A percentile compares a stretch with the other conserved stretches of the same genome.
These are phyloP conservation scores for Neurospora sp. DNA, from an alignment of 495 filamentous ascomycete species.

Conservation along the genomic window DNA sequence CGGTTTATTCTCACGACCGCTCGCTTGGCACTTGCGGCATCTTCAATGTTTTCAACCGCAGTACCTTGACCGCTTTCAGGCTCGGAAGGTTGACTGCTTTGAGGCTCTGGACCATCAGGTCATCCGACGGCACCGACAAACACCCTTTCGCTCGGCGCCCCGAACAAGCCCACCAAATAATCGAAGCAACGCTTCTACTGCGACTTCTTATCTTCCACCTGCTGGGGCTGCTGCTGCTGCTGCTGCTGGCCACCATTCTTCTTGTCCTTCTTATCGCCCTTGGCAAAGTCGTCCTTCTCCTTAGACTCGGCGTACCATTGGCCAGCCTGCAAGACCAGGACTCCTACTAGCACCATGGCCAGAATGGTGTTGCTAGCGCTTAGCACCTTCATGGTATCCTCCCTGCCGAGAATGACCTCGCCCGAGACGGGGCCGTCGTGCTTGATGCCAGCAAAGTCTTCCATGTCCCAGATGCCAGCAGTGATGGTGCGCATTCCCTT, in stretches of 20 bases:
- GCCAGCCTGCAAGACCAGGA: slow-evolving; percentile 87
- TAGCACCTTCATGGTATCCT: slow-evolving; percentile 82
- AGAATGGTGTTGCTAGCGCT: slow-evolving; percentile 95
- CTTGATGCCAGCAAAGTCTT: slow-evolving; percentile 34
- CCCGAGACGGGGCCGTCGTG: slow-evolving; percentile 30
- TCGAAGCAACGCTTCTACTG: not conserved
- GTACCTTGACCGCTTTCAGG: not conserved
- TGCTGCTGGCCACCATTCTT: slow-evolving; percentile 42
- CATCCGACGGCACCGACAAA: not conserved
- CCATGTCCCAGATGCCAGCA: slow-evolving; percentile 42
- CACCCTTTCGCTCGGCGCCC: not conserved
- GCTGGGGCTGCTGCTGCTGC: slow-evolving; percentile 2
- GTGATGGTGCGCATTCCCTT: slow-evolving; percentile 78
- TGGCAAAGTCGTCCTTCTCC: slow-evolving; percentile 62
- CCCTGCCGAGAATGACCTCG: slow-evolving; percentile 49
- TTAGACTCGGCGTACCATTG: slow-evolving; percentile 98
- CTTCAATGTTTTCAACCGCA: not conserved
- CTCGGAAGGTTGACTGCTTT: not conserved
- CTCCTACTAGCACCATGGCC: slow-evolving; percentile 80
- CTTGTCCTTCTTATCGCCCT: slow-evolving; percentile 42
- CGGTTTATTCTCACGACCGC: too few species aligned
- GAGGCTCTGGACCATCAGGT: not conserved
- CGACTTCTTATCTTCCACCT: not conserved
- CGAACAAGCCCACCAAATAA: not conserved
- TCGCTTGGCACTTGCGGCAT: not conserved